A percentile compares a stretch with the other conserved stretches of the same genome.
These are phyloP conservation scores for Podospora anserina DNA, from an alignment of 495 filamentous ascomycete species.

Conservation along the genomic window DNA sequence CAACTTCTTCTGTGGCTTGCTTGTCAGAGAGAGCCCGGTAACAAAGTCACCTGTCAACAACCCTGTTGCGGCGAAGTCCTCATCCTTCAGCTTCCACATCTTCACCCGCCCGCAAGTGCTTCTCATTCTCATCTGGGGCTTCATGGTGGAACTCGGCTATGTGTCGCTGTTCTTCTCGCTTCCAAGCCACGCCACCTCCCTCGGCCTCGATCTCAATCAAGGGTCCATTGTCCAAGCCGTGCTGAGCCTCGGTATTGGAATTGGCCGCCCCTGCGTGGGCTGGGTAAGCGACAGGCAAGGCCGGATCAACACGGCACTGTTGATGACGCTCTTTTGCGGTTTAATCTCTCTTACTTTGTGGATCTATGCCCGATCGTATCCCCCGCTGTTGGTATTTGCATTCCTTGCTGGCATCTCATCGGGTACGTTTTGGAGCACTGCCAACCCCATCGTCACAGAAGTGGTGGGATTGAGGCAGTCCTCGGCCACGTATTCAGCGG, in stretches of 20 bases:
- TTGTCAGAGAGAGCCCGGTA: conserved; percentile 50
- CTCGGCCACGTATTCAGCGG: conserved; percentile 7
- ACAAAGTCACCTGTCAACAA: conserved; percentile 46
- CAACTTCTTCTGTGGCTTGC: conserved; percentile 51
- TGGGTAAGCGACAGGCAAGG: conserved; percentile 61
- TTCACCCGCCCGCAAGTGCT: conserved; percentile 17
- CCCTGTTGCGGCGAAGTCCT: conserved; percentile 35
- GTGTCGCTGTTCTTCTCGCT: conserved; percentile 62
- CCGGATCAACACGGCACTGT: conserved; percentile 58
- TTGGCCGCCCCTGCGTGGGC: conserved; percentile 64
- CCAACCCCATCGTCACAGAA: conserved; percentile 70
- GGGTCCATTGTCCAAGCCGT: conserved; percentile 63
- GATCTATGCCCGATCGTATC: conserved; percentile 60
- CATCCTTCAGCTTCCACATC: not conserved
- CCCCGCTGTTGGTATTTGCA: conserved; percentile 64
- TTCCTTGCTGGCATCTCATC: conserved; percentile 59
- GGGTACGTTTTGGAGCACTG: conserved; percentile 69
- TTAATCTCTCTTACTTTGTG: conserved; percentile 59
- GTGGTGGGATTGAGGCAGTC: conserved; percentile 61
- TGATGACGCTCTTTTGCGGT: conserved; percentile 16
- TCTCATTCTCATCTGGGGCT: conserved; percentile 60
- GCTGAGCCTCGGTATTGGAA: conserved; percentile 60
- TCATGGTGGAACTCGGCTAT: conserved; percentile 67
- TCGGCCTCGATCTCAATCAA: conserved; percentile 59
- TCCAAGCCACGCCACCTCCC: conserved; percentile 57